Evolutionary conservation across 768 basidiomycete genomes (phyloP).

Genomic region (Suillus luteus): DNA sequence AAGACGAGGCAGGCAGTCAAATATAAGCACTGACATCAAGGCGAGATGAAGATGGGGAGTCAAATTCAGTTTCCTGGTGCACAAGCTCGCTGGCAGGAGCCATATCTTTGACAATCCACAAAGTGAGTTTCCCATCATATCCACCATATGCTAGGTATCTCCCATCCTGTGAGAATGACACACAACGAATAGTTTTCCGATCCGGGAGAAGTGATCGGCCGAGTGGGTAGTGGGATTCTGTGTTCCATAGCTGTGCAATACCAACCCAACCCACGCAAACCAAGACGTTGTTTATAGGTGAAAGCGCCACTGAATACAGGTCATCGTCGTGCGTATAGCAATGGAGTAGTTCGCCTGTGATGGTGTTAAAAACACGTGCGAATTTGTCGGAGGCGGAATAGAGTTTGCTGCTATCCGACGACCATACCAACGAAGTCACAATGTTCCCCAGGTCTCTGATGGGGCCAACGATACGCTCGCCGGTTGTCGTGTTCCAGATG

Average conservation of each 20-base stretch:
- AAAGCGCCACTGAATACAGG: not conserved
- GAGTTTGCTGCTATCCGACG: not conserved
- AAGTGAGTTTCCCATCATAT: not conserved
- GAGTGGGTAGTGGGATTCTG: not conserved
- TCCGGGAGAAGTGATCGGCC: too few relatives aligned
- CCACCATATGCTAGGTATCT: not conserved
- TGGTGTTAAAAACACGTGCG: not conserved
- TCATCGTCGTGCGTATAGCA: not conserved
- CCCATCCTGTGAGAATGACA: not conserved
- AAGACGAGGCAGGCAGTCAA: not conserved
- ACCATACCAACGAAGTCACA: not conserved
- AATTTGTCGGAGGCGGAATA: not conserved
- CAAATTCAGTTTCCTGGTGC: too few relatives aligned
- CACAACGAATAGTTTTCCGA: not conserved
- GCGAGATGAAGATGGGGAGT: not conserved
- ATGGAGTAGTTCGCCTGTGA: not conserved
- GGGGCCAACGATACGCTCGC: not conserved
- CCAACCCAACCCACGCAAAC: not conserved
- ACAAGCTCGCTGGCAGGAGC: not conserved
- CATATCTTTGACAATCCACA: not conserved
- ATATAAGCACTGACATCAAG: not conserved
- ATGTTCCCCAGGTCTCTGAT: not conserved
- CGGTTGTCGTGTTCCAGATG: not conserved
- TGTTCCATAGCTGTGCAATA: not conserved
- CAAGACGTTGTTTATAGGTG: not conserved